phyloP scores from a whole-genome alignment of 495 filamentous ascomycete species.

The Jackrogersella multiformis region DNA sequence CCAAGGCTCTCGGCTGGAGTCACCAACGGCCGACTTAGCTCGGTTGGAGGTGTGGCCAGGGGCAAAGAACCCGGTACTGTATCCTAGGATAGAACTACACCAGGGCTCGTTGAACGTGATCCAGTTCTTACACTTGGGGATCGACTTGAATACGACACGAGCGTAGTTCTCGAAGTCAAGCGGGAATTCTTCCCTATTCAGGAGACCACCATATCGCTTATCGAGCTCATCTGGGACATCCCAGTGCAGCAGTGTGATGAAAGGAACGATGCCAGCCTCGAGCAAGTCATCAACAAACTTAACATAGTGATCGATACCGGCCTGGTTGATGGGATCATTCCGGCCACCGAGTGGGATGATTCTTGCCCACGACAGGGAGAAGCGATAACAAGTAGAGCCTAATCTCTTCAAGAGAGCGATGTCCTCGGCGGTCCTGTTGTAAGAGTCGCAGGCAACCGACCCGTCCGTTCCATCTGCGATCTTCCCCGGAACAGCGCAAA shows the following conservation, averaged over 20 bases:
- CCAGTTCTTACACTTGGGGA: slow-evolving; percentile 70
- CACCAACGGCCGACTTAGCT: slow-evolving; percentile 61
- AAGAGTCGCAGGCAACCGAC: slow-evolving; percentile 78
- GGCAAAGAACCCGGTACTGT: slow-evolving; percentile 67
- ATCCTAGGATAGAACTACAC: slow-evolving; percentile 68
- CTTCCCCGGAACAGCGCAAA: slow-evolving; percentile 76
- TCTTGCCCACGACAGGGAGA: slow-evolving; percentile 79
- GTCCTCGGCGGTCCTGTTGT: slow-evolving; percentile 76
- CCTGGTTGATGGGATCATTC: slow-evolving; percentile 68
- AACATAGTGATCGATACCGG: slow-evolving; percentile 67
- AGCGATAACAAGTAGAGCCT: slow-evolving; percentile 73
- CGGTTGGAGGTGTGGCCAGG: slow-evolving; percentile 68
- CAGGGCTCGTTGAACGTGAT: slow-evolving; percentile 75
- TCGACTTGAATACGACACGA: slow-evolving; percentile 63
- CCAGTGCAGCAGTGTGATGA: slow-evolving; percentile 73
- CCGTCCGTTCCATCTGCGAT: slow-evolving; percentile 76
- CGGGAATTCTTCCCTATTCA: slow-evolving; percentile 67
- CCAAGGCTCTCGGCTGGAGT: slow-evolving; percentile 67
- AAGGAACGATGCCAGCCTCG: slow-evolving; percentile 65
- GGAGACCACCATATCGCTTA: slow-evolving; percentile 68
- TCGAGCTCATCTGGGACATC: slow-evolving; percentile 68
- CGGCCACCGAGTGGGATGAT: slow-evolving; percentile 74
- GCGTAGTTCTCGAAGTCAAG: slow-evolving; percentile 70
- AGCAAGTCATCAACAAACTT: slow-evolving; percentile 69
- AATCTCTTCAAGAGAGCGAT: slow-evolving; percentile 74